phyloP scores from a whole-genome alignment of 345 rosid species.

The Salix brachista region DNA sequence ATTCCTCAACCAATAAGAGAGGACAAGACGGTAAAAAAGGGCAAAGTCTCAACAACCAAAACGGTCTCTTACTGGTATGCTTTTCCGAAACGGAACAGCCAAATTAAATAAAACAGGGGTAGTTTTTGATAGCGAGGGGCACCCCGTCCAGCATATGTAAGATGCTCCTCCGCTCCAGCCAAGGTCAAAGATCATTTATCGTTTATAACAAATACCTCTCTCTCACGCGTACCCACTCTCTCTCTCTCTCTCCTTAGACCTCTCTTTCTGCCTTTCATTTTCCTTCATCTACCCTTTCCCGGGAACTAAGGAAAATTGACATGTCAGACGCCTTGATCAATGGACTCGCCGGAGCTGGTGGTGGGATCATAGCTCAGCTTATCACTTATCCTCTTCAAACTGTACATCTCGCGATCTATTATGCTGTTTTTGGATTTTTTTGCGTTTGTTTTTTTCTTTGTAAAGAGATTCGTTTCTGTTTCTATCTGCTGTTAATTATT shows the following conservation, averaged over 20 bases:
- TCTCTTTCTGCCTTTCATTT: background rate
- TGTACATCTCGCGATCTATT: conserved; percentile 24
- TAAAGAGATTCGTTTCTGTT: background rate
- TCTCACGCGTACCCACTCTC: background rate
- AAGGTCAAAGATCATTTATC: background rate
- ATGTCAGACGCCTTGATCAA: conserved; percentile 98
- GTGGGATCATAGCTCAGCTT: conserved; percentile 95
- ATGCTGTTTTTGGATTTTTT: background rate
- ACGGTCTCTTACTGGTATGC: background rate
- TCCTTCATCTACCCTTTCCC: background rate
- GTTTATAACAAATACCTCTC: background rate
- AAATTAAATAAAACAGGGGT: background rate
- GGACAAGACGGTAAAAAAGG: conserved; percentile 3
- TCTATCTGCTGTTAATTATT: background rate
- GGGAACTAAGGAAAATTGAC: background rate
- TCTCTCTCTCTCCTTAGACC: background rate
- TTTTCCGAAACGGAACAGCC: conserved; percentile 23
- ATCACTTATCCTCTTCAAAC: conserved; percentile 94
- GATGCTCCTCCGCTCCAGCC: background rate
- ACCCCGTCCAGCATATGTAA: background rate
- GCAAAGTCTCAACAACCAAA: background rate
- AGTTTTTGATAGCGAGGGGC: background rate
- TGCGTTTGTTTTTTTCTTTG: background rate
- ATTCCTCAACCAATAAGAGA: background rate
- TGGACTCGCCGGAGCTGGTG: conserved; percentile 94